Percentiles rank a stretch among this genome's conserved stretches.
phyloP scores from a whole-genome alignment of 2,329 filamentous ascomycete species.

The Cladosporium velox region DNA sequence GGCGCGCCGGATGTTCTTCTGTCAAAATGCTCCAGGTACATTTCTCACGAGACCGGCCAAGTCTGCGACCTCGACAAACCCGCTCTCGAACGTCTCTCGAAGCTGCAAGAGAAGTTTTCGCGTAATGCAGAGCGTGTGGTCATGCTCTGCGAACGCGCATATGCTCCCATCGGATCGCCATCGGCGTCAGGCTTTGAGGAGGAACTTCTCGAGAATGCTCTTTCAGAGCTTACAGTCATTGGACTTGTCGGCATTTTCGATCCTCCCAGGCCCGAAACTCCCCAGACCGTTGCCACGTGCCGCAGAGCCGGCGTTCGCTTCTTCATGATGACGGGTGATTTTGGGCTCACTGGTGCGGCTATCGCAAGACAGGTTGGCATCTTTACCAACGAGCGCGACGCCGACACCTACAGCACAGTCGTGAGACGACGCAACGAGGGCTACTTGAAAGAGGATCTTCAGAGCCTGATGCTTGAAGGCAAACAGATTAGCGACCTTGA shows the following conservation, averaged over 20 bases:
- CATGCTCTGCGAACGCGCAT: constrained; percentile 45
- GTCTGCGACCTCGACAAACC: constrained; percentile 41
- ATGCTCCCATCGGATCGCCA: constrained; percentile 21
- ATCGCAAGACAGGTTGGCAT: constrained; percentile 52
- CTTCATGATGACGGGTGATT: constrained; percentile 53
- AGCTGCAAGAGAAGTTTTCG: constrained; percentile 46
- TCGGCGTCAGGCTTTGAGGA: constrained; percentile 54
- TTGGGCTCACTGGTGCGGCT: constrained; percentile 48
- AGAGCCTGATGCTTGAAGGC: constrained; percentile 41
- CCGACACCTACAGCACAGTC: constrained; percentile 35
- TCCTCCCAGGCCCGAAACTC: constrained; percentile 37
- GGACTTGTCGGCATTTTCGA: constrained; percentile 39
- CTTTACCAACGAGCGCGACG: constrained; percentile 43
- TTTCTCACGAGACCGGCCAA: constrained; percentile 25
- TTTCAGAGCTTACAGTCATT: constrained; percentile 31
- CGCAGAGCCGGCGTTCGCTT: constrained; percentile 50
- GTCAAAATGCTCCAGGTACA: constrained; percentile 23
- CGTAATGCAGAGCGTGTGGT: constrained; percentile 49
- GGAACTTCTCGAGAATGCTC: constrained; percentile 44
- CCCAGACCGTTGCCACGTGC: constrained; percentile 46
- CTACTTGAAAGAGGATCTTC: background rate
- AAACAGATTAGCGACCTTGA: constrained; percentile 46
- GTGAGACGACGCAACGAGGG: background rate
- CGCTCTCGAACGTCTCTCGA: constrained; percentile 39
- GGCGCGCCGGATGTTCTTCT: constrained; percentile 34